Evolutionary conservation across 2,329 filamentous ascomycete species (phyloP).

Genomic region (Coleophoma eucalyptorum): DNA sequence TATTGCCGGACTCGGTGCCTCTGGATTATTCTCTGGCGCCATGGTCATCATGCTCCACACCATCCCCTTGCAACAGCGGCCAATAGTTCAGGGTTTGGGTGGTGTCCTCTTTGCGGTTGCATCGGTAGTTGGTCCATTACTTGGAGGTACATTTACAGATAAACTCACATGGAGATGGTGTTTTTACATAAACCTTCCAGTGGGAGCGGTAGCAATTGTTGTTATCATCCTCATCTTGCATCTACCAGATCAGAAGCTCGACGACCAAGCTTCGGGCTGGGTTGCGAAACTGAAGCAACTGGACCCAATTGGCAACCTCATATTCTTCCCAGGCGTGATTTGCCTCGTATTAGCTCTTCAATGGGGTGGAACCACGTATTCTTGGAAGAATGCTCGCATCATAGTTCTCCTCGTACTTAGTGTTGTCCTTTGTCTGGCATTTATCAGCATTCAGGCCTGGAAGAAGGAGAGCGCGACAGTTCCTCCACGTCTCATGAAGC

Average conservation of each 20-base stretch:
- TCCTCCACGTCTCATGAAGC: constrained; percentile 28
- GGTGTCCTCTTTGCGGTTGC: constrained; percentile 14
- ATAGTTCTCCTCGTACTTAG: constrained; percentile 34
- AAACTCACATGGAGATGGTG: constrained; percentile 30
- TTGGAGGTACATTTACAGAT: constrained; percentile 26
- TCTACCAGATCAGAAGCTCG: constrained; percentile 57
- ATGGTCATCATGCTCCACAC: constrained; percentile 46
- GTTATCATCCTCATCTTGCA: constrained; percentile 59
- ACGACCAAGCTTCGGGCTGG: constrained; percentile 29
- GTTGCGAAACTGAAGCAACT: constrained; percentile 36
- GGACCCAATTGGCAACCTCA: constrained; percentile 36
- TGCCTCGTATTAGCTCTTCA: constrained; percentile 37
- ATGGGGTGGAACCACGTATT: constrained; percentile 35
- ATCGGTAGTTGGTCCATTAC: constrained; percentile 19
- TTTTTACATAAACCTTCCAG: constrained; percentile 31
- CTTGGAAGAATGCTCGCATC: constrained; percentile 34
- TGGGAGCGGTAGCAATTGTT: constrained; percentile 50
- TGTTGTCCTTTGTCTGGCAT: constrained; percentile 19
- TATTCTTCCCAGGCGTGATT: constrained; percentile 38
- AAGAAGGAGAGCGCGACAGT: constrained; percentile 35
- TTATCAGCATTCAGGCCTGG: constrained; percentile 28
- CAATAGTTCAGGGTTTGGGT: constrained; percentile 10
- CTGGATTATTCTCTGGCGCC: constrained; percentile 42
- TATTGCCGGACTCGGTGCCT: constrained; percentile 42
- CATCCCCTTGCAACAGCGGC: constrained; percentile 17